Base-by-base conservation (phyloP, 768 basidiomycete genomes). In the Inosperma sp. region DNA sequence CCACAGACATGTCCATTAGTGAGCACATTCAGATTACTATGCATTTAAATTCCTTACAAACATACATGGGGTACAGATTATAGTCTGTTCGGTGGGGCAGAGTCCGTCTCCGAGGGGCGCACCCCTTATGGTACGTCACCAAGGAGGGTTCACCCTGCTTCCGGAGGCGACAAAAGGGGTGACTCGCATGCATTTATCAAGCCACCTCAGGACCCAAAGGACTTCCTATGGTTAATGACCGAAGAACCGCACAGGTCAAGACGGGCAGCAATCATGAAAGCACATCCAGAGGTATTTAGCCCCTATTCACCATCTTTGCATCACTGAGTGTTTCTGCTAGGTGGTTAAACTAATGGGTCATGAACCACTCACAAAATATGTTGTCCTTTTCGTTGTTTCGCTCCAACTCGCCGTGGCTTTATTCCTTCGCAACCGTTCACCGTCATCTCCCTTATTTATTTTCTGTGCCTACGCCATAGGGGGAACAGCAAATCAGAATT, bases 301-400 rank as follows among this genome's bases (percentile, higher is more conserved):
- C 17, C 40, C 35, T 12, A n/a, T 43, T 36, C 8, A 34, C 21
- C 16, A 7, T n/a, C 34, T 44, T 16, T 41, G 16, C 2, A 49
- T n/a, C n/a, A 31, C n/a, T 31, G n/a, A 8, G 8, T 23, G 12
- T 42, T 41, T 36, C 42, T 21, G 21, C 14, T 59, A 93, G 89
- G 93, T 99, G 55, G 90, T 86, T 10, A 92, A 90, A 65, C 81
- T 99, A 37, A 99, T 99, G 96, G 96, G 96, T 22, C 76, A 92
- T 60, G 94, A 96, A 59, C 87, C 88, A 1, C 71, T 87, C 40
- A 99, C 96, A 5, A 93, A 93, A 77, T 96, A 83, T 61, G 71
- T 94, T 59, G 93, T 94, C n/a, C 61, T 89, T 9, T 64, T 73
- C 43, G 95, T 98, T 56, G 88, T 97, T 29, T 58, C 76, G 2